Evolutionary conservation across 306 rosid species (phyloP), one percentile per base, ranked within the genome.

Genomic region (Astragalus membranaceus): DNA sequence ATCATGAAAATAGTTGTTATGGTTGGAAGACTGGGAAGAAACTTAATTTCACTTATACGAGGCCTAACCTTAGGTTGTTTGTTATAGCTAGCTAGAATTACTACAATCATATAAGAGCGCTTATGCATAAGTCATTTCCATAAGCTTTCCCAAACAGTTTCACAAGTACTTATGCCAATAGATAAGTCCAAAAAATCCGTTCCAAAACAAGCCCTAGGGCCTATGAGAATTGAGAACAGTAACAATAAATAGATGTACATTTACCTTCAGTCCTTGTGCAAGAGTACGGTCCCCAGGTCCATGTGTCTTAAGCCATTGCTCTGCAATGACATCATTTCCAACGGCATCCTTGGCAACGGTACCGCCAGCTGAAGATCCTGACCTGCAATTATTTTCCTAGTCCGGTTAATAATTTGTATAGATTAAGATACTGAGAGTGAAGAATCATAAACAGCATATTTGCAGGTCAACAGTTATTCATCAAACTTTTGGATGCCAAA

Each of bases 261-360:
- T 12, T 73, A 84, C 99, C 97, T 81, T 95, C 82, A 95, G 75
- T 47, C 99, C 96, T 81, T 95, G 96, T 51, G 99, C 83, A 37
- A 95, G 99, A 12, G 99, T 95, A 33, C 84, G 77, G 76, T 91
- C 99, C 3, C 96, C 97, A 3, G 96, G 96, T 64, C 95, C 91
- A 60, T 95, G 96, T 8, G 69, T 75, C 82, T 95, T 91, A 10
- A 91, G 90, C 99, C 99, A 91, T 46, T 89, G 79, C 15, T 72
- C 61, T 2, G 88, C 99, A 39, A 89, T 1, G 2, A 91, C 88
- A 78, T 95, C 97, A 50, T 95, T 95, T 74, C 99, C 99, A 54
- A 86, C 0, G 41, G 99, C 99, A 73, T 95, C 96, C 84, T 95
- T 95, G 13, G 97, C 97, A 12, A 91, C 29, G 10, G 70, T 62